Evolutionary conservation across 805 yeast species (phyloP), one percentile per base, ranked within the genome.

Genomic region (Kluyveromyces aestuarii): DNA sequence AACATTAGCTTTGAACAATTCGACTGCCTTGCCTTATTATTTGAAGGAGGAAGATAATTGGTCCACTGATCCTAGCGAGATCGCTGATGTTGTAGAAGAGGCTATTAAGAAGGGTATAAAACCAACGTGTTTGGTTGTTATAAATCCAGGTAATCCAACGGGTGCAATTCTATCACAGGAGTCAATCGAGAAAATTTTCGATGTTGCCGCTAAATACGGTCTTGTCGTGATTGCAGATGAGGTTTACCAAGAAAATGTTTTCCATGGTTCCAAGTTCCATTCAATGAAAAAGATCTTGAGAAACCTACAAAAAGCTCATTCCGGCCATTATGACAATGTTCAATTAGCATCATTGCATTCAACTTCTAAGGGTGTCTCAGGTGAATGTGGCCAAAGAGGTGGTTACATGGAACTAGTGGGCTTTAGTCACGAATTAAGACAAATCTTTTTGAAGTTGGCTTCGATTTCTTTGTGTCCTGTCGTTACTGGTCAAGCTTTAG

Each of bases 331-430:
- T 66, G 76, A 76, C 44, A 72, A 80, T 52, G 91, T 93, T 38
- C 96, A 88, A 64, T 75, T 93, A 50, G 97, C 95, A 2, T 90
- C 98, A 1, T 72, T 93, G 57, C 98, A 93, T 68, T 89, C 98
- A n/a, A 88, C 96, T 40, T 91, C 98, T 11, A 93, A 93, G 69
- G 99, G 99, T 66, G 88, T 89, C 57, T 78, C 88, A 53, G 99
- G 99, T 53, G 99, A 93, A 70, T 93, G 99, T 76, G 99, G 99
- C 52, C 99, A 93, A 72, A 82, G 99, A 70, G 99, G 98, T 59
- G 99, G 99, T 6, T 93, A 90, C 73, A 86, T 93, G 93, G 99
- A 93, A 69, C 70, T 90, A 8, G 77, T 83, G 10, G 96, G 96
- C 1, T 86, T 93, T 68, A 71, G 76, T 13, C 73, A 72, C 2